Conservation (phyloP, 2,329 filamentous ascomycete species). For the Paraphoma sp. region DNA sequence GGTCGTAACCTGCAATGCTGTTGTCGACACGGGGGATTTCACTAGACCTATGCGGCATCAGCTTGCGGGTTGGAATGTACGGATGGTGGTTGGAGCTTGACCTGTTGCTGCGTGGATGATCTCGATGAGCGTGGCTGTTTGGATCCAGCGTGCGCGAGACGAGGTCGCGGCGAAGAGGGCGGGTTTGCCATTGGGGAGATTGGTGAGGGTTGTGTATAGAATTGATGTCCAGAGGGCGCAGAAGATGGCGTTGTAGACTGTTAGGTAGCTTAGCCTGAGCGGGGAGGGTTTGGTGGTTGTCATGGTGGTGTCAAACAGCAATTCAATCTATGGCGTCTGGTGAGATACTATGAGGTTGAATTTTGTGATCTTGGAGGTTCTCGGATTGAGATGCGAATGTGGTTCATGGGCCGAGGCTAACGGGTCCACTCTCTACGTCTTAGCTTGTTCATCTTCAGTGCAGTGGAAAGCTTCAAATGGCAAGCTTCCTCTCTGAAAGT, state of each 20-base stretch:
- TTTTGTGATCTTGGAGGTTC: constrained; percentile 8
- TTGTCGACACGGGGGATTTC: constrained; percentile 31
- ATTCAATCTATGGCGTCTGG: not conserved
- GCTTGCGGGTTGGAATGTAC: not conserved
- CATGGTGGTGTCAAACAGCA: not conserved
- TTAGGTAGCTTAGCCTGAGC: constrained; percentile 23
- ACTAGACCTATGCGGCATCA: constrained; percentile 19
- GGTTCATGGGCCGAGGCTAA: constrained; percentile 14
- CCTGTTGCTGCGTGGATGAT: constrained; percentile 26
- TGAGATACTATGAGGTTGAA: not conserved
- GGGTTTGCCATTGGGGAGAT: not conserved
- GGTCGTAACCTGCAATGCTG: constrained; percentile 28
- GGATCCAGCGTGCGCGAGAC: constrained; percentile 22
- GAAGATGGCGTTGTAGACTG: constrained; percentile 28
- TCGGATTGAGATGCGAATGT: constrained; percentile 7
- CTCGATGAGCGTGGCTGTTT: constrained; percentile 29
- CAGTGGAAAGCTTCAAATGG: too few relatives aligned
- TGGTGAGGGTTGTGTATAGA: constrained; percentile 7
- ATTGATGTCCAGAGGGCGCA: constrained; percentile 23
- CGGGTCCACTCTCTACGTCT: not conserved
- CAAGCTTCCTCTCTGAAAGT: too few relatives aligned
- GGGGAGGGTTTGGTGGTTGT: not conserved
- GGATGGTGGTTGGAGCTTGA: not conserved
- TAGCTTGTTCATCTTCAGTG: too few relatives aligned
- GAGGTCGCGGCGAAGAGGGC: constrained; percentile 21